These are phyloP conservation scores for Exophiala sp. DNA, from an alignment of 2,329 filamentous ascomycete species.

Conservation along the genomic window DNA sequence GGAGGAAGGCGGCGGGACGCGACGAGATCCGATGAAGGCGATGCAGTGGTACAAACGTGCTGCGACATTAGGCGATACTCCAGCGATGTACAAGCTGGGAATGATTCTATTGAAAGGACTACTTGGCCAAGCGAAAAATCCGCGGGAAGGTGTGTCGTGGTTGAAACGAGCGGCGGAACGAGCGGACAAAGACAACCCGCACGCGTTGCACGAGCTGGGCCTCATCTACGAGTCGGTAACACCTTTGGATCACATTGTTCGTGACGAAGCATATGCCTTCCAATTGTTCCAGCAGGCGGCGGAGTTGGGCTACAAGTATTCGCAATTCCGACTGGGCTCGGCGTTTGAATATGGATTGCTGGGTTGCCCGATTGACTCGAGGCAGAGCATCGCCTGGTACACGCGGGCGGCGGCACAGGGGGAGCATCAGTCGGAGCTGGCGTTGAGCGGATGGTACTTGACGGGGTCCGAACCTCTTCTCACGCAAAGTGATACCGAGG, in stretches of 20 bases:
- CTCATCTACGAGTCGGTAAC: slow-evolving; percentile 54
- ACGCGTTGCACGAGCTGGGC: slow-evolving; percentile 83
- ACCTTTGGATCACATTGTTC: slow-evolving; percentile 64
- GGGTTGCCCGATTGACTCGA: slow-evolving; percentile 73
- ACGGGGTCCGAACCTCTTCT: slow-evolving; percentile 84
- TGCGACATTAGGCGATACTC: slow-evolving; percentile 79
- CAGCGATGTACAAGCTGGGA: slow-evolving; percentile 97
- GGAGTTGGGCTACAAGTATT: slow-evolving; percentile 88
- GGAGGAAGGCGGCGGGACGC: slow-evolving; percentile 88
- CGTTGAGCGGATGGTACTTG: slow-evolving; percentile 86
- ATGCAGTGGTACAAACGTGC: slow-evolving; percentile 98
- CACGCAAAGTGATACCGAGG: slow-evolving; percentile 88
- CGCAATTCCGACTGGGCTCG: slow-evolving; percentile 80
- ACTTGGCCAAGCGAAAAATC: slow-evolving; percentile 76
- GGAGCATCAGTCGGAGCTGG: slow-evolving; percentile 86
- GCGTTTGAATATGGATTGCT: slow-evolving; percentile 85
- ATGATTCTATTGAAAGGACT: slow-evolving; percentile 93
- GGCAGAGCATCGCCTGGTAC: slow-evolving; percentile 89
- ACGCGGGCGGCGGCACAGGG: slow-evolving; percentile 83
- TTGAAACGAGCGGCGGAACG: slow-evolving; percentile 86
- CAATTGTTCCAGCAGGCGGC: slow-evolving; percentile 78
- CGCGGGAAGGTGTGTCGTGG: slow-evolving; percentile 83
- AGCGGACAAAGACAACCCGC: slow-evolving; percentile 84
- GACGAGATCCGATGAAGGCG: slow-evolving; percentile 83
- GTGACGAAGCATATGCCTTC: slow-evolving; percentile 76